These are phyloP conservation scores for Lecanicillium sp. DNA, from an alignment of 2,329 filamentous ascomycete species.

Conservation along the genomic window DNA sequence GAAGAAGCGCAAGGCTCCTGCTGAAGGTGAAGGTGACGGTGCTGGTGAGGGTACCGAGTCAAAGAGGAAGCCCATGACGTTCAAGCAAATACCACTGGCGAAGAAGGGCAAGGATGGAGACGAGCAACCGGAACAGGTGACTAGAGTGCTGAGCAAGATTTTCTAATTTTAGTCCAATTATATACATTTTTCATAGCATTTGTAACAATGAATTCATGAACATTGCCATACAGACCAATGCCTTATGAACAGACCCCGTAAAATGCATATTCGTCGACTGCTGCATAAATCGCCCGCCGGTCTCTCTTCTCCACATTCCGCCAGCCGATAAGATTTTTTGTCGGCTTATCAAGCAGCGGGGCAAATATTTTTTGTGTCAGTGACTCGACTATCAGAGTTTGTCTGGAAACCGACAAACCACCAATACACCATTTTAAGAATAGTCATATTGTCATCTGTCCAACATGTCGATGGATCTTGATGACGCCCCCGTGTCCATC, in stretches of 20 bases:
- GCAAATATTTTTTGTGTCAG: constrained; percentile 23
- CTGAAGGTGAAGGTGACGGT: constrained; percentile 15
- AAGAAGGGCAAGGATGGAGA: constrained; percentile 35
- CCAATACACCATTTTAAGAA: background rate
- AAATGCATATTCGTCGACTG: constrained; percentile 4
- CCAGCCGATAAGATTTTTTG: constrained; percentile 18
- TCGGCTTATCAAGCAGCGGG: constrained; percentile 30
- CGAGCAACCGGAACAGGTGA: constrained; percentile 47
- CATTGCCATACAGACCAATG: background rate
- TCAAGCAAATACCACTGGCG: constrained; percentile 58
- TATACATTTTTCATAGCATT: constrained; percentile 6
- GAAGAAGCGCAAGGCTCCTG: constrained; percentile 31
- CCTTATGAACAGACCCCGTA: background rate
- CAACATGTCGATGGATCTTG: constrained; percentile 35
- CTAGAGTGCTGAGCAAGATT: constrained; percentile 55
- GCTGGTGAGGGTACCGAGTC: constrained; percentile 13
- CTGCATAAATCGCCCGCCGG: background rate
- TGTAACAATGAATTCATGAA: background rate
- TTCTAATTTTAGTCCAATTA: constrained; percentile 33
- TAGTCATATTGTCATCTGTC: constrained; percentile 9
- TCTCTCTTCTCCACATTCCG: constrained; percentile 6
- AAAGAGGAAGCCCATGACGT: constrained; percentile 33
- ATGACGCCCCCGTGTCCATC: constrained; percentile 32
- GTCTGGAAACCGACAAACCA: constrained; percentile 11
- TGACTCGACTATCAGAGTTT: constrained; percentile 14